phyloP scores from a whole-genome alignment of 2,329 filamentous ascomycete genomes.

The Xylariaceae sp. region DNA sequence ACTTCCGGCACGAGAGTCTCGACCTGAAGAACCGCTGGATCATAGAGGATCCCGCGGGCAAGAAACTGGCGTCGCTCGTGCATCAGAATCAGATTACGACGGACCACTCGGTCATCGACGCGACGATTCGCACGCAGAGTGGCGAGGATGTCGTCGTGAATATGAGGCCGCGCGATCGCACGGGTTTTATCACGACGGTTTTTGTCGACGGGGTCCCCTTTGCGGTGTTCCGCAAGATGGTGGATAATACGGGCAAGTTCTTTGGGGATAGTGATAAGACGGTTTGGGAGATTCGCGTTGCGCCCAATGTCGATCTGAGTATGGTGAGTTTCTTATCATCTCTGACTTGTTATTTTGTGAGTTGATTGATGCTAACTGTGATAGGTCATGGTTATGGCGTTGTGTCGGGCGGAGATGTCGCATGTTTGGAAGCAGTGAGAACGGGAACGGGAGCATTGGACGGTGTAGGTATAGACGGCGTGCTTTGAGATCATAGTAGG shows the following conservation, averaged over 20 bases:
- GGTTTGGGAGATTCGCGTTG: slow-evolving; percentile 11
- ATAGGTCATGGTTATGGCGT: slow-evolving; percentile 10
- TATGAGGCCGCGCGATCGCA: slow-evolving; percentile 7
- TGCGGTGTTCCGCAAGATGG: slow-evolving; percentile 10
- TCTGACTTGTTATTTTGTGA: background rate
- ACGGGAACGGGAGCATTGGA: too few relatives aligned
- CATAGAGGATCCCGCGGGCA: slow-evolving; percentile 10
- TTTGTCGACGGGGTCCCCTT: background rate
- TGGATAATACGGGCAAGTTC: background rate
- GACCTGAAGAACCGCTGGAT: slow-evolving; percentile 21
- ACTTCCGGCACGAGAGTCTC: slow-evolving; percentile 19
- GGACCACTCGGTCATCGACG: slow-evolving; percentile 12
- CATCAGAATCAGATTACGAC: slow-evolving; percentile 11
- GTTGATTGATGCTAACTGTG: background rate
- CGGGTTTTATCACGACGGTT: background rate
- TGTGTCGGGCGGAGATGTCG: slow-evolving; percentile 14
- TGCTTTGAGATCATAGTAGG: too few relatives aligned
- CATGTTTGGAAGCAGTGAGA: slow-evolving; percentile 7
- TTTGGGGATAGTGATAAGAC: slow-evolving; percentile 1
- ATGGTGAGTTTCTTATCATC: slow-evolving; percentile 1
- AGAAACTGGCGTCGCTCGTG: slow-evolving; percentile 13
- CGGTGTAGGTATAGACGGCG: too few relatives aligned
- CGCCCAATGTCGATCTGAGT: slow-evolving; percentile 10
- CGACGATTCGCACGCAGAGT: slow-evolving; percentile 13
- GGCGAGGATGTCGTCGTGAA: slow-evolving; percentile 17